Percentiles rank a stretch among this genome's conserved stretches.
Conservation (phyloP, 768 basidiomycete genomes). For the Mycena latifolia region DNA sequence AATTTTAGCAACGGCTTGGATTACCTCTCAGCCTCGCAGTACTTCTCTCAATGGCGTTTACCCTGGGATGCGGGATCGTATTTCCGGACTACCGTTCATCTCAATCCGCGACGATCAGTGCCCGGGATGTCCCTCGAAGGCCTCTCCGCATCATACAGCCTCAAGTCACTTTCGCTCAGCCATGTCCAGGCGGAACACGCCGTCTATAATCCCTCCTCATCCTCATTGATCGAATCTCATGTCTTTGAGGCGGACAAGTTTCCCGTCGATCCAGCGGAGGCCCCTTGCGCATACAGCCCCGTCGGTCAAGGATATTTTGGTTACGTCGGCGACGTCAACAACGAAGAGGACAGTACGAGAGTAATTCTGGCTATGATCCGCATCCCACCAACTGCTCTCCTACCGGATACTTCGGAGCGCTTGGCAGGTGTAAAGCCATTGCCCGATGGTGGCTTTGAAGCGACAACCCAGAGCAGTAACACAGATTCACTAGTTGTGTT, state of each 20-base stretch:
- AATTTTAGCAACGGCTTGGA: slow-evolving; percentile 36
- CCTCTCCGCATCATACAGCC: slow-evolving; percentile 36
- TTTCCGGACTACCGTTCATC: slow-evolving; percentile 39
- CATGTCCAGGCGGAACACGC: slow-evolving; percentile 27
- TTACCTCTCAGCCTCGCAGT: slow-evolving; percentile 5
- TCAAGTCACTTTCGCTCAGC: slow-evolving; percentile 40
- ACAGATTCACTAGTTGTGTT: not conserved
- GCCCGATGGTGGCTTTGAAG: not conserved
- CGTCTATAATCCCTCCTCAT: slow-evolving; percentile 38
- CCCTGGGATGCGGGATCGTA: slow-evolving; percentile 42
- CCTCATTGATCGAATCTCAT: slow-evolving; percentile 36
- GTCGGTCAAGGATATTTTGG: slow-evolving; percentile 35
- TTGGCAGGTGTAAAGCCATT: not conserved
- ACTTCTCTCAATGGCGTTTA: slow-evolving; percentile 36
- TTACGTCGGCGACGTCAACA: slow-evolving; percentile 37
- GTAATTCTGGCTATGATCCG: slow-evolving; percentile 29
- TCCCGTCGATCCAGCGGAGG: slow-evolving; percentile 31
- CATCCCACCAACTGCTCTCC: slow-evolving; percentile 16
- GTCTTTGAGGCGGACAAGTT: slow-evolving; percentile 34
- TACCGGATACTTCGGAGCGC: not conserved
- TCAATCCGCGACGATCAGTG: slow-evolving; percentile 22
- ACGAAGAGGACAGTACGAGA: slow-evolving; percentile 27
- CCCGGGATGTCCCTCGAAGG: slow-evolving; percentile 14
- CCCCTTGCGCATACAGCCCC: slow-evolving; percentile 29
- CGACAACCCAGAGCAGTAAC: not conserved